A percentile compares a stretch with the other conserved stretches of the same genome.
phyloP scores from a whole-genome alignment of 306 rosid genomes.

The Vigna angularis region DNA sequence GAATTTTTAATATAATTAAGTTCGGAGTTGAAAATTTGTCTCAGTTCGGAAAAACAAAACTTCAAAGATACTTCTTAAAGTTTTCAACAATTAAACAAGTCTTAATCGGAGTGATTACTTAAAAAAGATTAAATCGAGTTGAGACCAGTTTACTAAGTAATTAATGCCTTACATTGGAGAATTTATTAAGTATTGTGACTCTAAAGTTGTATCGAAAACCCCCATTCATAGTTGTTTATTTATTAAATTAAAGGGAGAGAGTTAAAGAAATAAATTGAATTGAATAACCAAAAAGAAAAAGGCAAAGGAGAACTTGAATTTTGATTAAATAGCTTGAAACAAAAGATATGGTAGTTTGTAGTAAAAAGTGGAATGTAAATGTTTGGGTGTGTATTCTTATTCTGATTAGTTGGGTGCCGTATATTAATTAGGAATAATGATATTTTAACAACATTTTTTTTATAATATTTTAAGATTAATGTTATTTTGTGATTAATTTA shows the following conservation, averaged over 20 bases:
- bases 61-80: no score
- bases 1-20: no score
- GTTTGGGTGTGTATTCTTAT: constrained; percentile 4
- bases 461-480: no score
- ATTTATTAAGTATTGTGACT: not conserved
- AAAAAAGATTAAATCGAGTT: no score
- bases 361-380: not conserved
- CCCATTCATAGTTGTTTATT: not conserved
- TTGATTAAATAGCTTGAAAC: not conserved
- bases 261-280: not conserved
- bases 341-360: not conserved
- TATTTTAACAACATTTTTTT: no score
- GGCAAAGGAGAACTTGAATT: constrained; percentile 2
- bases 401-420: not conserved
- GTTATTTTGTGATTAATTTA: no score
- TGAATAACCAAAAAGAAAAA: not conserved
- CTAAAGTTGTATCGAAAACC: not conserved
- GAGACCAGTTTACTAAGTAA: not conserved
- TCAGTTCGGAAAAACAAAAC: no score
- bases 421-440: not conserved
- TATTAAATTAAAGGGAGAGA: not conserved
- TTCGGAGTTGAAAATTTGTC: no score
- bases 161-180: not conserved
- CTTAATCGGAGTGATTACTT: no score
- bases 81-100: no score